Base-by-base conservation (phyloP, 495 filamentous ascomycete species). In the Talaromyces ruber region DNA sequence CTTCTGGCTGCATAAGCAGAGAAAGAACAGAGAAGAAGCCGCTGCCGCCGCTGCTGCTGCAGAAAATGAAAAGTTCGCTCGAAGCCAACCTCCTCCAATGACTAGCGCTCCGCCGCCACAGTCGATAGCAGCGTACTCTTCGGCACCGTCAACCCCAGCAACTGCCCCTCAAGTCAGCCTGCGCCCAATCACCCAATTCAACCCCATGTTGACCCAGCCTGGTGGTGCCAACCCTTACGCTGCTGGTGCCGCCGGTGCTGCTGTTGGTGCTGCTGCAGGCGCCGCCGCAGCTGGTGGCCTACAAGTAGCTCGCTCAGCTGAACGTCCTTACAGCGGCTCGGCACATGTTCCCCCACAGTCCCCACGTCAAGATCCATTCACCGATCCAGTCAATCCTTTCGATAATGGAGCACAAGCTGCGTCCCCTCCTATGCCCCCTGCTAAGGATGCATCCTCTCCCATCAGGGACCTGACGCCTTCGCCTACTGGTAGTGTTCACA, bases 121-220 rank as follows among this genome's bases (percentile, higher is more conserved):
- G 61, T 66, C 70, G 37, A 76, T 76, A 57, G 64, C 66, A 54
- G 74, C 74, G 18, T 79, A 74, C 55, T 61, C 68, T 28, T 61
- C 70, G 12, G 70, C 67, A 45, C 64, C 62, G 7, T 60, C 67
- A 21, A 69, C 73, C 63, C 73, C 81, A 12, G 81, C 79, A 53
- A 86, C 86, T 18, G 89, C 93, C 3, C 93, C 94, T 6, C 85
- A 86, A 59, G 80, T 98, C 50, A 95, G 92, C 66, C 81, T 97
- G 56, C 88, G 91, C 39, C 94, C 93, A 0, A 83, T 96, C 32
- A 93, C 92, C 60, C 86, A 96, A 67, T 95, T 98, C 71, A 80
- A 88, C 12, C 92, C 92, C 8, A 87, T 45, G 72, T 64, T 67
- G 37, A 74, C 76, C 61, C 66, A 73, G 68, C 68, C 74, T 68